phyloP scores from a whole-genome alignment of 23 red algal species.

The Rhodosorus marinus region DNA sequence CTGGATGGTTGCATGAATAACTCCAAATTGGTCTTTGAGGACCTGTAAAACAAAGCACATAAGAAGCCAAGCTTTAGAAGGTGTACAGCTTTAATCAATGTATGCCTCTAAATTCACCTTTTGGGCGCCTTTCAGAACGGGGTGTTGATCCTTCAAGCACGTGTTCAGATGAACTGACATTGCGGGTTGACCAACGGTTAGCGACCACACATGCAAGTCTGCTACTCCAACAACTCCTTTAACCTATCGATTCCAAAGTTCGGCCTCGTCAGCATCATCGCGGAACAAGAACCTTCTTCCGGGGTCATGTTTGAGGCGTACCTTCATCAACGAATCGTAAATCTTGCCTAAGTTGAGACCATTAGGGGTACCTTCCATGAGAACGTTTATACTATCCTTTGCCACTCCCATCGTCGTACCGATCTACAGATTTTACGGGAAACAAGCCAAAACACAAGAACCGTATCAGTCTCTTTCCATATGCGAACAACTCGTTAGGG shows the following conservation, averaged over 20 bases:
- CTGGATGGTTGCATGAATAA: slow-evolving; percentile 76
- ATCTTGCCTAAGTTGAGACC: slow-evolving; percentile 28
- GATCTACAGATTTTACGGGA: too few species aligned
- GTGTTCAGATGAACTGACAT: slow-evolving; percentile 46
- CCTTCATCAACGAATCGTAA: slow-evolving; percentile 20
- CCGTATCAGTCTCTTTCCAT: too few species aligned
- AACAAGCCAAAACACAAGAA: too few species aligned
- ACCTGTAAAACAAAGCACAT: too few species aligned
- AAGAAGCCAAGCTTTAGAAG: too few species aligned
- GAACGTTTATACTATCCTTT: slow-evolving; percentile 50
- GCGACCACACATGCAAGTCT: slow-evolving; percentile 87
- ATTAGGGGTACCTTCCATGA: slow-evolving; percentile 88
- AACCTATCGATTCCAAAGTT: too few species aligned
- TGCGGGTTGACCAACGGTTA: slow-evolving; percentile 44
- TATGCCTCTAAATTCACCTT: slow-evolving; percentile 17
- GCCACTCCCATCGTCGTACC: slow-evolving; percentile 59
- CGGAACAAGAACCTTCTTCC: too few species aligned
- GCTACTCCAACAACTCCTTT: slow-evolving; percentile 54
- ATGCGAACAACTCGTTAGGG: too few species aligned
- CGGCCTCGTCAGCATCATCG: too few species aligned
- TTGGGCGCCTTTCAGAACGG: slow-evolving; percentile 42
- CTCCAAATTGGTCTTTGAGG: slow-evolving; percentile 56
- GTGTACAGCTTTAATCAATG: too few species aligned
- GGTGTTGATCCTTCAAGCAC: slow-evolving; percentile 13
- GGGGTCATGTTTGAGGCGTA: too few species aligned